Evolutionary conservation across 768 basidiomycete genomes (phyloP).

Genomic region (Neoboletus brunneissimus): DNA sequence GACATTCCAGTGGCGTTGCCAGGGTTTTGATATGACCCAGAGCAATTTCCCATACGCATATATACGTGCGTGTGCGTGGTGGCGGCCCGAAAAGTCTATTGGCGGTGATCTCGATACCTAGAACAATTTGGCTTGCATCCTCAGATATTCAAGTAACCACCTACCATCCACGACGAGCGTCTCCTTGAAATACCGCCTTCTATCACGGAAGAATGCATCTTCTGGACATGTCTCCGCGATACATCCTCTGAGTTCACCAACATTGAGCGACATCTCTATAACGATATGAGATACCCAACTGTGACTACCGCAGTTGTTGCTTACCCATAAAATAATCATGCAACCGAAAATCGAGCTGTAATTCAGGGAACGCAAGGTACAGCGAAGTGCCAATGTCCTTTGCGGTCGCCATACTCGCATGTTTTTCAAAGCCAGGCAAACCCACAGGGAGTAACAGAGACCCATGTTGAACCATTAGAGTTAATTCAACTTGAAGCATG

Average conservation of each 20-base stretch:
- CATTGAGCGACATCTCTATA: constrained; percentile 76
- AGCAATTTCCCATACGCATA: constrained; percentile 92
- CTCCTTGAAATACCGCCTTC: constrained; percentile 25
- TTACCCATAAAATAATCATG: constrained; percentile 90
- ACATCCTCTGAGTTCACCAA: constrained; percentile 55
- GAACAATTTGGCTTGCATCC: constrained; percentile 1
- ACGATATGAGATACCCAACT: constrained; percentile 7
- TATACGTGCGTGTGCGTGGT: constrained; percentile 79
- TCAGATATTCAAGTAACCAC: constrained; percentile 1
- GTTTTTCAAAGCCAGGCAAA: constrained; percentile 57
- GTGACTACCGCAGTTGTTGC: constrained; percentile 9
- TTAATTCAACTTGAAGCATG: constrained; percentile 71
- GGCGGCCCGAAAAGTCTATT: constrained; percentile 88
- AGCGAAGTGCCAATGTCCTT: constrained; percentile 54
- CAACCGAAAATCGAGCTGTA: constrained; percentile 73
- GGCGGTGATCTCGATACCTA: constrained; percentile 76
- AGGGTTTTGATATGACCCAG: constrained; percentile 60
- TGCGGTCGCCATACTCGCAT: constrained; percentile 15
- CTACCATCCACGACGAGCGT: constrained; percentile 51
- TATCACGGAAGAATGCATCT: constrained; percentile 32
- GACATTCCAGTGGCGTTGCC: constrained; percentile 52
- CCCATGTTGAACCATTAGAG: constrained; percentile 49
- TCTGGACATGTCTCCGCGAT: constrained; percentile 49
- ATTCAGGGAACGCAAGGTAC: constrained; percentile 55
- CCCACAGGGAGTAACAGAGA: constrained; percentile 64